Conservation (phyloP, 352 stramenopile genomes). For the Pythium rishiriense region DNA sequence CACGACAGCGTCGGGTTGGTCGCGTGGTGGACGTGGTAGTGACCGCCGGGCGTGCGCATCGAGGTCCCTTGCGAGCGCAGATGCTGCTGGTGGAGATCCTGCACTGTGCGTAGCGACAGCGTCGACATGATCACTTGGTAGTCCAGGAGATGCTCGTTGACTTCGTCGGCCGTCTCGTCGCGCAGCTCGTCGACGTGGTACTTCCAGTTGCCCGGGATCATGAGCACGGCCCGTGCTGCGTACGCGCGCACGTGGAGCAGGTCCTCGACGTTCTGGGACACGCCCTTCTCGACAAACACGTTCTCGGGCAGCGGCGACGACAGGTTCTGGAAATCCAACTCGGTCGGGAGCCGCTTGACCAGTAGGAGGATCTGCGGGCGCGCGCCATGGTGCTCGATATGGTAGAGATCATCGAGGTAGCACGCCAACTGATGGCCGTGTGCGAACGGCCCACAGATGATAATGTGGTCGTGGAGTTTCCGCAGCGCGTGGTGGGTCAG, state of each 20-base stretch:
- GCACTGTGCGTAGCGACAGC: slow-evolving; percentile 42
- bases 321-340: slow-evolving; percentile 36
- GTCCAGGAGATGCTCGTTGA: slow-evolving; percentile 50
- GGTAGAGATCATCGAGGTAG: slow-evolving; percentile 46
- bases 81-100: slow-evolving; percentile 42
- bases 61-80: slow-evolving; percentile 7
- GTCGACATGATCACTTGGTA: slow-evolving; percentile 74
- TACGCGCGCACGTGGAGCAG: slow-evolving; percentile 48
- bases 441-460: slow-evolving; percentile 48
- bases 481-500: slow-evolving; percentile 14
- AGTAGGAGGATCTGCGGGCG: slow-evolving; percentile 37
- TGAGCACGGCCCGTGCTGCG: slow-evolving; percentile 42
- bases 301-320: slow-evolving; percentile 32
- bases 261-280: slow-evolving; percentile 54
- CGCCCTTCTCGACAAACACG: slow-evolving; percentile 46
- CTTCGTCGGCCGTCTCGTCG: slow-evolving; percentile 36
- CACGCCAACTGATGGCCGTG: slow-evolving; percentile 41
- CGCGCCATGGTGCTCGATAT: slow-evolving; percentile 21
- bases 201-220: slow-evolving; percentile 52
- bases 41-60: background rate
- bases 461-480: slow-evolving; percentile 38
- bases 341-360: slow-evolving; percentile 40
- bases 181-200: slow-evolving; percentile 40
- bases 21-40: slow-evolving; percentile 7
- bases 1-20: slow-evolving; percentile 29